These are phyloP conservation scores for Solanum sejunctum DNA, from an alignment of 257 asterid species.

Conservation along the genomic window DNA sequence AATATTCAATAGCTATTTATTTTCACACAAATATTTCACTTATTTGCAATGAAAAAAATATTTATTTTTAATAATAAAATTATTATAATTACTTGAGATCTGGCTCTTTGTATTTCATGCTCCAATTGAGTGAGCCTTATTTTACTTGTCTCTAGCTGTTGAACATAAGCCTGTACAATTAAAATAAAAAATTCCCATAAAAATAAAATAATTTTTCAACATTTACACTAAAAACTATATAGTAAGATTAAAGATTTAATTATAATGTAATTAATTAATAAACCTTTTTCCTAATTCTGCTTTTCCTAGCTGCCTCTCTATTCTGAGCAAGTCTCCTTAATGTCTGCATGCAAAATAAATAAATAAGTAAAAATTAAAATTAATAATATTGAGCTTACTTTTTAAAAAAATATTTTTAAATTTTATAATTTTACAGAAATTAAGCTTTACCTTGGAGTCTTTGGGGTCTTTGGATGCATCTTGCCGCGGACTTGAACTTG, in stretches of 20 bases:
- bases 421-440: background rate
- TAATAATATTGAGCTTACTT: background rate
- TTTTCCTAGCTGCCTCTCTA: conserved; percentile 95
- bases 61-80: too few relatives aligned
- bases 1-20: fast-evolving
- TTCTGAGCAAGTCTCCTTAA: conserved; percentile 92
- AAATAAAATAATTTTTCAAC: background rate
- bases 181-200: background rate
- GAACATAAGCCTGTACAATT: conserved; percentile 71
- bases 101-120: conserved; percentile 63
- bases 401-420: background rate
- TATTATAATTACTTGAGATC: conserved; percentile 39
- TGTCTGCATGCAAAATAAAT: conserved; percentile 24
- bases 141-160: conserved; percentile 80
- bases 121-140: conserved; percentile 70
- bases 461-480: conserved; percentile 79
- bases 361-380: background rate
- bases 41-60: too few relatives aligned
- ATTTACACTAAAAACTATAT: background rate
- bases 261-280: background rate
- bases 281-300: conserved; percentile 84
- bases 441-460: conserved; percentile 66
- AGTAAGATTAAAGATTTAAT: background rate
- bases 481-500: conserved; percentile 52
- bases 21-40: too few relatives aligned